Percentiles rank a stretch among this genome's conserved stretches.
Evolutionary conservation across 148 eudicot species (phyloP).

Genomic region (Vaccinium myrtillus): DNA sequence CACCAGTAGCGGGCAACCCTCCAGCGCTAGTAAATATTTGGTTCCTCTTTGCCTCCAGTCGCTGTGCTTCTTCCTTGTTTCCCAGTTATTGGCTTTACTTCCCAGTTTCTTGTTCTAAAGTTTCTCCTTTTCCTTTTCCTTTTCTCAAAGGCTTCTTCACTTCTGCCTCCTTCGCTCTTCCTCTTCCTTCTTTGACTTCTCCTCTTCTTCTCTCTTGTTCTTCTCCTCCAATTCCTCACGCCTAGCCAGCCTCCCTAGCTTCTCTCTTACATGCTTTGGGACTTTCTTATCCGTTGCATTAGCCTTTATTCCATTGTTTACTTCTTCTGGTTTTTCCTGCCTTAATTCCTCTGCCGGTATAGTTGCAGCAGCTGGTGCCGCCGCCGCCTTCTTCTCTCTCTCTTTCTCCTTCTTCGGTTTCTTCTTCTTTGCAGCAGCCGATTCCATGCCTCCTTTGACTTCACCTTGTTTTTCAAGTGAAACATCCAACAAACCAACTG

Average conservation of each 20-base stretch:
- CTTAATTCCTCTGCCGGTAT: background rate
- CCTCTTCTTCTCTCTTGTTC: slow-evolving; percentile 78
- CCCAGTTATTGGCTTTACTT: slow-evolving; percentile 48
- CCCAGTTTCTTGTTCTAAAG: slow-evolving; percentile 60
- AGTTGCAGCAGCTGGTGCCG: too few relatives aligned
- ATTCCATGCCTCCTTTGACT: slow-evolving; percentile 43
- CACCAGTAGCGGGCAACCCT: slow-evolving; percentile 43
- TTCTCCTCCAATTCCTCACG: slow-evolving; percentile 71
- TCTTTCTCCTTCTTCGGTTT: slow-evolving; percentile 76
- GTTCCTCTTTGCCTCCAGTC: slow-evolving; percentile 71
- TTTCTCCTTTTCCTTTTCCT: slow-evolving; percentile 86
- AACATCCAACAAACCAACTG: slow-evolving; percentile 31
- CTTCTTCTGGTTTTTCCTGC: slow-evolving; percentile 49
- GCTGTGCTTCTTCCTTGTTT: slow-evolving; percentile 88
- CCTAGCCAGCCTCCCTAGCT: slow-evolving; percentile 79
- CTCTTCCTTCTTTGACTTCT: slow-evolving; percentile 74
- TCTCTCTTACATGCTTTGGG: slow-evolving; percentile 78
- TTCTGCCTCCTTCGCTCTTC: slow-evolving; percentile 68
- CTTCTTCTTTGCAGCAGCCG: slow-evolving; percentile 66
- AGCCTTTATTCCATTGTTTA: slow-evolving; percentile 43
- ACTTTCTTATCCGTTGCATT: slow-evolving; percentile 67
- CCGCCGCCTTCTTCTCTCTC: slow-evolving; percentile 13
- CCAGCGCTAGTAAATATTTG: slow-evolving; percentile 59
- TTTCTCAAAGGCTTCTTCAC: slow-evolving; percentile 70
- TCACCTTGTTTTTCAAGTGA: slow-evolving; percentile 53